Conservation (phyloP, 202 grass and related monocot genomes). For the Dendrocalamus latiflorus region DNA sequence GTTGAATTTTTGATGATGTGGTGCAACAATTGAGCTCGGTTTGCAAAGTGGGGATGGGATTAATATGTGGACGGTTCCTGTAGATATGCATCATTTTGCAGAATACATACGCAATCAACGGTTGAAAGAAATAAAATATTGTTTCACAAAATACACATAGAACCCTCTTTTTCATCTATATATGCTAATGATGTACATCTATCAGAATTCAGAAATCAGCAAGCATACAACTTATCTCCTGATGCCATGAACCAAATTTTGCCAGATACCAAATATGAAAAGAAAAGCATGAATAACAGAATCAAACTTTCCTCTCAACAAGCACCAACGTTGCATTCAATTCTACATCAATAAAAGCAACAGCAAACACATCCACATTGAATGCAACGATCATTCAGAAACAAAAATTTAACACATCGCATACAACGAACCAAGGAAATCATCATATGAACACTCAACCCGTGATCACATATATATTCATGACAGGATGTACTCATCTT, state of each 20-base stretch:
- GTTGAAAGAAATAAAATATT: neutral
- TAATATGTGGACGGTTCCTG: neutral
- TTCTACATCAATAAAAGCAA: conserved; percentile 9
- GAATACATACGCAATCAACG: neutral
- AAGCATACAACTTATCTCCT: neutral
- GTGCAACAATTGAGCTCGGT: neutral
- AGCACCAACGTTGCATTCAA: conserved; percentile 14
- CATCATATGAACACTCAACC: conserved; percentile 33
- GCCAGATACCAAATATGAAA: neutral
- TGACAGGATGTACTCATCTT: neutral
- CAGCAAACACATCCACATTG: neutral
- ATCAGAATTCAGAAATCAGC: too few relatives aligned
- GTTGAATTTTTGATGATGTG: neutral
- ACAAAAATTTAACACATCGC: neutral
- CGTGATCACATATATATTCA: conserved; percentile 17
- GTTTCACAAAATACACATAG: neutral
- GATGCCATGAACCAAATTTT: neutral
- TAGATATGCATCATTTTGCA: neutral
- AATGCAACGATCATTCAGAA: conserved; percentile 7
- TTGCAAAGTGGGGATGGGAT: neutral
- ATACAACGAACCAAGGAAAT: conserved; percentile 28
- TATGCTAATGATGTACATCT: neutral
- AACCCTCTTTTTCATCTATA: neutral
- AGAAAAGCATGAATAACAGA: neutral
- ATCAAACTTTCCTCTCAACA: conserved; percentile 7